phyloP scores from a whole-genome alignment of 2,329 filamentous ascomycete species.

The Hypoxylon sp. region DNA sequence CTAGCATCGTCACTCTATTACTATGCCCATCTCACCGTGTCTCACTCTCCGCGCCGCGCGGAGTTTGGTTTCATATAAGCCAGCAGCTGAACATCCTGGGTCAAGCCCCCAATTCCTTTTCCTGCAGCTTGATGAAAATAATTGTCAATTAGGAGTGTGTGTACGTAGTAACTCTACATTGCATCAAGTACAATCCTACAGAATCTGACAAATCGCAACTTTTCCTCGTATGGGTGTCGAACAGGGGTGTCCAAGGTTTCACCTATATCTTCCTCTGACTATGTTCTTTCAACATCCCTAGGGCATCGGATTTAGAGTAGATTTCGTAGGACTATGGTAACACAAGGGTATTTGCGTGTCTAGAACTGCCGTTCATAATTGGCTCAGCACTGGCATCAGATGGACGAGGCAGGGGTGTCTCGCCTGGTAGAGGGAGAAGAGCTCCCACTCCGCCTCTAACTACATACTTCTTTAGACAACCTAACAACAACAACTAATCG shows the following conservation, averaged over 20 bases:
- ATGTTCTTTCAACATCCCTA: slow-evolving; percentile 7
- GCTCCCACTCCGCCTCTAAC: neutral
- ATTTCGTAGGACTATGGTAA: slow-evolving; percentile 12
- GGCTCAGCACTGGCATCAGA: neutral
- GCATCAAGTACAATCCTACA: slow-evolving; percentile 1
- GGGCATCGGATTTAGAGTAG: neutral
- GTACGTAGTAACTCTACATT: neutral
- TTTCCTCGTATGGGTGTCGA: neutral
- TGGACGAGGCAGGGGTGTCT: neutral
- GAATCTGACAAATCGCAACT: neutral
- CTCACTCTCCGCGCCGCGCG: slow-evolving; percentile 4
- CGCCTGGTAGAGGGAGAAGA: neutral
- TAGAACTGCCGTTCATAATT: neutral
- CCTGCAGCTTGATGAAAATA: neutral
- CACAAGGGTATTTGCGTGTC: slow-evolving; percentile 2
- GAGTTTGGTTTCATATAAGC: neutral
- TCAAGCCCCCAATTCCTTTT: neutral
- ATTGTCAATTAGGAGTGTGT: neutral
- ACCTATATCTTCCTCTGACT: slow-evolving; percentile 1
- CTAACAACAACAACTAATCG: neutral
- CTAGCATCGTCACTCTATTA: neutral
- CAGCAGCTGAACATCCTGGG: neutral
- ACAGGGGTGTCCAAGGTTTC: neutral
- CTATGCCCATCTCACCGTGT: slow-evolving; percentile 6
- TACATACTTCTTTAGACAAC: neutral